Percentiles rank a stretch among this genome's conserved stretches.
Conservation (phyloP, 2,329 filamentous ascomycete species). For the Exophiala dermatitidis region DNA sequence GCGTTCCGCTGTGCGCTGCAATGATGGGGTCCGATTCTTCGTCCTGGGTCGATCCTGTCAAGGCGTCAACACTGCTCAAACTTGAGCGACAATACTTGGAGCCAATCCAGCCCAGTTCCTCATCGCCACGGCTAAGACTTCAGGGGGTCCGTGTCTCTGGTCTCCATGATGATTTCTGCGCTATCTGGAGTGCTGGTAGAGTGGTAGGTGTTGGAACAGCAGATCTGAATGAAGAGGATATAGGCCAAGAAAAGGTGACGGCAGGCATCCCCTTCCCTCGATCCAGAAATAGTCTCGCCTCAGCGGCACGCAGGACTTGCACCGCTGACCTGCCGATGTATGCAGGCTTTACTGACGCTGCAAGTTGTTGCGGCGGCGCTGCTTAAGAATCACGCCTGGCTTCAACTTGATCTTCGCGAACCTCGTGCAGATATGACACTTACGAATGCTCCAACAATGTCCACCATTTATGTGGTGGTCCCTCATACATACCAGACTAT, state of each 20-base stretch:
- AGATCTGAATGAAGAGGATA: neutral
- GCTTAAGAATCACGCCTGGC: neutral
- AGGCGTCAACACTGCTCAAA: conserved; percentile 17
- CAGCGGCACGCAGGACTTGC: neutral
- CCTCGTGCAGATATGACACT: no score
- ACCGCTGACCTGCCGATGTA: neutral
- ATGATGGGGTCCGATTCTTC: neutral
- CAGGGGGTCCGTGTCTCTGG: conserved; percentile 4
- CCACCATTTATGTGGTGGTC: conserved; percentile 11
- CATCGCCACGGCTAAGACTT: neutral
- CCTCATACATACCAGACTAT: conserved; percentile 16
- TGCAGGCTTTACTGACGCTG: conserved; percentile 3
- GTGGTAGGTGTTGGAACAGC: conserved; percentile 16
- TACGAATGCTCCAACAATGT: neutral
- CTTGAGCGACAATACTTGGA: conserved; percentile 1
- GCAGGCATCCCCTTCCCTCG: neutral
- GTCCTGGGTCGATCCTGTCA: conserved; percentile 8
- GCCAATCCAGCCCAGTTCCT: neutral
- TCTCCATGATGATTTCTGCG: conserved; percentile 8
- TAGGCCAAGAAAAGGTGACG: conserved; percentile 10
- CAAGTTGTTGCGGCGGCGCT: conserved; percentile 10
- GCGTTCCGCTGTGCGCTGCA: neutral
- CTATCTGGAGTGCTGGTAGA: conserved; percentile 14
- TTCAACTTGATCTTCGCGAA: neutral
- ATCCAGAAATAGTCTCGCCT: neutral